Percentiles rank a stretch among this genome's conserved stretches.
Evolutionary conservation across 2,329 filamentous ascomycete genomes (phyloP).

Genomic region (Cytospora piceae): DNA sequence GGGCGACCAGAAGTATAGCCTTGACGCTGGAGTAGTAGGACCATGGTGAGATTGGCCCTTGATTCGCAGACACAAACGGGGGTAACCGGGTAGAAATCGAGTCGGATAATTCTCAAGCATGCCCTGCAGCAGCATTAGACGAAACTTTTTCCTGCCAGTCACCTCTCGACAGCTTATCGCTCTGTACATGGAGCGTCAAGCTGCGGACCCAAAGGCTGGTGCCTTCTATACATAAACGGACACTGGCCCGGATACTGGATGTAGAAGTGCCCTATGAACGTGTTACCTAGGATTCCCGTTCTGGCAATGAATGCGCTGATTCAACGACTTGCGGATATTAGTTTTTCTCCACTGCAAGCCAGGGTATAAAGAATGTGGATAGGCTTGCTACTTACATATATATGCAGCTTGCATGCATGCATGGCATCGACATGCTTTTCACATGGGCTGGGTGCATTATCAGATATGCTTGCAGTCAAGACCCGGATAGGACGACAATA

Average conservation of each 20-base stretch:
- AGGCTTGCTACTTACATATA: neutral
- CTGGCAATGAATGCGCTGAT: neutral
- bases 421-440: neutral
- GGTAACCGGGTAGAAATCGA: slow-evolving; percentile 6
- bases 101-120: slow-evolving; percentile 13
- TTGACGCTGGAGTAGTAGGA: neutral
- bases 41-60: slow-evolving; percentile 1
- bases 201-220: slow-evolving; percentile 10
- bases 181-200: slow-evolving; percentile 14
- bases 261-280: neutral
- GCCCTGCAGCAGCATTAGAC: slow-evolving; percentile 8
- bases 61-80: neutral
- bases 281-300: neutral
- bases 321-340: neutral
- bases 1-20: neutral
- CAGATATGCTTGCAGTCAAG: neutral
- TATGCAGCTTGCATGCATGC: neutral
- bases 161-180: slow-evolving; percentile 31
- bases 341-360: neutral
- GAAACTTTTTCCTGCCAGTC: slow-evolving; percentile 21
- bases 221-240: neutral
- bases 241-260: slow-evolving; percentile 8
- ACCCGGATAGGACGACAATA: neutral
- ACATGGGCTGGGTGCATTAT: neutral
- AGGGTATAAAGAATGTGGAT: neutral